Base-by-base conservation (phyloP, 768 basidiomycete genomes). In the Lentinula sp. region DNA sequence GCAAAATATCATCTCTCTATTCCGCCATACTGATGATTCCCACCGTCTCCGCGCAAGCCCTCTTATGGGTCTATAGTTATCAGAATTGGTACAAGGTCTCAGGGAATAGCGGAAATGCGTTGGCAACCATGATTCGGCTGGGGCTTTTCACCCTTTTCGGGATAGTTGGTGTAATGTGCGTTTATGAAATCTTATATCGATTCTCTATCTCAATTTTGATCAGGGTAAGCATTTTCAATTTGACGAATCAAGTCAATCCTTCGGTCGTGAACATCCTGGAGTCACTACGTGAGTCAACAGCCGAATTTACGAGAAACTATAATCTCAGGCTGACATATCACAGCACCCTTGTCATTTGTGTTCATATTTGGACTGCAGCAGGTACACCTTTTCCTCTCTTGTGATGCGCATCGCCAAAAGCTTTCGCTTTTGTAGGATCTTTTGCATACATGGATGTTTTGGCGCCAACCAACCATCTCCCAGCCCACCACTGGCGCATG, bases 321-420 rank as follows among this genome's bases (percentile, higher is more conserved):
- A 1, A 59, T 54, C 9, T 16, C 18, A 21, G 31, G 18, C 4
- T 7, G 9, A 1, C 39, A 1, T 46, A 35, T 34, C 34, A 31
- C 32, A 61, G 63, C 55, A 32, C 63, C 63, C 8, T 32, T 64
- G 28, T 49, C 60, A 21, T 64, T 61, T 21, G 63, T 61, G 35
- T 54, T 64, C n/a, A 56, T 61, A 16, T 64, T 64, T 42, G 63
- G 60, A 51, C 45, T 56, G 15, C 63, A 64, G n/a, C 39, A 37
- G 60, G 63, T 63, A 15, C 23, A 43, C 35, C 49, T 18, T 21
- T 7, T 31, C 31, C 7, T 37, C 39, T 16, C 11, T n/a, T 31
- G n/a, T n/a, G 15, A 18, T 21, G 7, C 6, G 5, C n/a, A 42
- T 10, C 15, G 34, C 13, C 31, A 42, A 48, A 9, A 54, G 4